These are phyloP conservation scores for Phlebiopsis gigantea DNA, from an alignment of 768 basidiomycete species.

Conservation along the genomic window DNA sequence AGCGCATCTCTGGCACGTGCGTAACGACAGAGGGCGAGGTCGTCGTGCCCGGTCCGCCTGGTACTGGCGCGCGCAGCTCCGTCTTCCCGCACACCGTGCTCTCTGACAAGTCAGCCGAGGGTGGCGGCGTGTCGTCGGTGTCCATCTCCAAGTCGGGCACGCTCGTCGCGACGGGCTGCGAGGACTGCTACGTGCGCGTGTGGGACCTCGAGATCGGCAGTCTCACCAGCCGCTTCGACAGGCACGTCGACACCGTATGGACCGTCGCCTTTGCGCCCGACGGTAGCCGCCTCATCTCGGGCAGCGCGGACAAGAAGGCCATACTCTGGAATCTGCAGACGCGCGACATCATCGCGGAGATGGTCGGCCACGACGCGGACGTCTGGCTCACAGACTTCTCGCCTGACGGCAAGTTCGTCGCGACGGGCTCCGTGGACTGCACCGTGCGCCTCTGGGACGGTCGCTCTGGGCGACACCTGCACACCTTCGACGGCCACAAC, in stretches of 20 bases:
- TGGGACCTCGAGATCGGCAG: slow-evolving; percentile 24
- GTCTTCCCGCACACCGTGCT: slow-evolving; percentile 8
- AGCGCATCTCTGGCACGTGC: background rate
- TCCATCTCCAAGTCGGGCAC: slow-evolving; percentile 17
- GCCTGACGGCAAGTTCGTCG: slow-evolving; percentile 17
- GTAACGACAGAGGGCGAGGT: background rate
- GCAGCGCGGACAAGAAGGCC: slow-evolving; percentile 19
- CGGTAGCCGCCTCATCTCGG: slow-evolving; percentile 19
- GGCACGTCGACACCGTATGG: slow-evolving; percentile 14
- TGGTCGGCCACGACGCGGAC: slow-evolving; percentile 23
- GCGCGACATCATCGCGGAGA: slow-evolving; percentile 4
- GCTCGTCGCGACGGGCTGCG: slow-evolving; percentile 22
- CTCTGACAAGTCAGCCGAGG: slow-evolving; percentile 8
- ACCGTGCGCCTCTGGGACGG: slow-evolving; percentile 24
- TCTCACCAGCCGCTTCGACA: slow-evolving; percentile 1
- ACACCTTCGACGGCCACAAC: slow-evolving; percentile 1
- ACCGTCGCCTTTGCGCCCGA: slow-evolving; percentile 25
- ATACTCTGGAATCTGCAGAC: slow-evolving; percentile 18
- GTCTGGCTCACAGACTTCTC: slow-evolving; percentile 19
- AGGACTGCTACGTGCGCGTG: slow-evolving; percentile 21
- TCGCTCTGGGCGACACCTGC: background rate
- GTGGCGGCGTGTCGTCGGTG: slow-evolving; percentile 9
- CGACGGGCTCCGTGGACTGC: slow-evolving; percentile 20
- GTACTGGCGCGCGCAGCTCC: background rate
- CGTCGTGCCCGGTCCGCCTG: background rate